Evolutionary conservation across 306 rosid genomes (phyloP).

Genomic region (Gastrolobium bilobum): DNA sequence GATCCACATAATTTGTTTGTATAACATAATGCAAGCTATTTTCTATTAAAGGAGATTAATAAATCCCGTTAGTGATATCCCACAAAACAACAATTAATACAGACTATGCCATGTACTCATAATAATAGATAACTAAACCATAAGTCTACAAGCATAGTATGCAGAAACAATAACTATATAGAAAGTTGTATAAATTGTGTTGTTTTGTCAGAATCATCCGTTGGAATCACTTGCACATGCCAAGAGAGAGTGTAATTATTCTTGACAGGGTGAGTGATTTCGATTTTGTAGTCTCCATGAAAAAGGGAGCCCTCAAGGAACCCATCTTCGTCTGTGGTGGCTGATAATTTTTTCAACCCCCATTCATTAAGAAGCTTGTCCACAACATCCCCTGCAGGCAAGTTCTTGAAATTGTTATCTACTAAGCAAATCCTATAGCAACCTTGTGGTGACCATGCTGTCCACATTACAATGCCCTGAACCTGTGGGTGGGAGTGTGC

Average conservation of each 20-base stretch:
- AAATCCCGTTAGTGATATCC: too few species aligned
- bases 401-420: slow-evolving; percentile 71
- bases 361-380: slow-evolving; percentile 73
- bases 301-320: slow-evolving; percentile 39
- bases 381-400: slow-evolving; percentile 74
- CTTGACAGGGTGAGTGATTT: slow-evolving; percentile 17
- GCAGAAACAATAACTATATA: neutral
- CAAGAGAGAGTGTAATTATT: slow-evolving; percentile 17
- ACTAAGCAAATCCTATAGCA: slow-evolving; percentile 69
- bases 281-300: slow-evolving; percentile 46
- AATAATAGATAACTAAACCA: too few species aligned
- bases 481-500: slow-evolving; percentile 70
- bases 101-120: too few species aligned
- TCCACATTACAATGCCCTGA: slow-evolving; percentile 74
- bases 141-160: neutral
- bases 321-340: slow-evolving; percentile 45
- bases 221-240: slow-evolving; percentile 39
- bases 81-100: too few species aligned
- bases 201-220: neutral
- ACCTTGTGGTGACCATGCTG: slow-evolving; percentile 61
- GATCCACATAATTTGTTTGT: too few species aligned
- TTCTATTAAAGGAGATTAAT: too few species aligned
- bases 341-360: slow-evolving; percentile 45
- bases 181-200: slow-evolving; percentile 12
- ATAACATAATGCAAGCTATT: too few species aligned